Conservation (phyloP, 805 yeast genomes). For the Pichia pseudocactophila region DNA sequence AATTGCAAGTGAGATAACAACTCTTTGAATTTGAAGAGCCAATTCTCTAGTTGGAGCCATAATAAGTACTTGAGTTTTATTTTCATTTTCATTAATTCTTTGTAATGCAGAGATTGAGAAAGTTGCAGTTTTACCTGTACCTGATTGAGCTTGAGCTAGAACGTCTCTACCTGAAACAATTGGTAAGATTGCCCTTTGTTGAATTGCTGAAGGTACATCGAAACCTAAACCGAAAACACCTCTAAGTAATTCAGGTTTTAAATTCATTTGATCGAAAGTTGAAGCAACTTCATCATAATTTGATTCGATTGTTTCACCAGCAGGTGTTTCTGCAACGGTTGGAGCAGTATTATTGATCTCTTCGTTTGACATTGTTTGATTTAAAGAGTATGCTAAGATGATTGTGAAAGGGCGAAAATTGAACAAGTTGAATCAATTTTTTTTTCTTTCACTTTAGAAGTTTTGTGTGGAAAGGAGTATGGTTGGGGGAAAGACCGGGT, state of each 20-base stretch:
- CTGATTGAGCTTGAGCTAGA: slow-evolving; percentile 97
- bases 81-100: slow-evolving; percentile 61
- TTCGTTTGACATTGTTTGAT: slow-evolving; percentile 42
- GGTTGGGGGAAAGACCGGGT: slow-evolving; percentile 8
- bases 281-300: slow-evolving; percentile 89
- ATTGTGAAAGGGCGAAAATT: neutral
- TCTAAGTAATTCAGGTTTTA: slow-evolving; percentile 65
- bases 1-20: slow-evolving; percentile 77
- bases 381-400: neutral
- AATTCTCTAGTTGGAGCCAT: slow-evolving; percentile 95
- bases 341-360: slow-evolving; percentile 19
- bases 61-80: slow-evolving; percentile 81
- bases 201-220: slow-evolving; percentile 95
- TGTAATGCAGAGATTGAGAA: slow-evolving; percentile 91
- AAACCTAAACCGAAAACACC: slow-evolving; percentile 86
- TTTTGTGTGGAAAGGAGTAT: too few species aligned
- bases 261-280: slow-evolving; percentile 69
- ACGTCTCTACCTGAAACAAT: slow-evolving; percentile 92
- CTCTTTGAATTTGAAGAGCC: slow-evolving; percentile 88
- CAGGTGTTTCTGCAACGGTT: slow-evolving; percentile 7
- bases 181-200: slow-evolving; percentile 93
- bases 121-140: slow-evolving; percentile 99
- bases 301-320: slow-evolving; percentile 65
- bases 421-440: neutral
- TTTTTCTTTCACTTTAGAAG: too few species aligned